phyloP scores from a whole-genome alignment of 2,329 filamentous ascomycete species.

The Hypoxylon sp. region DNA sequence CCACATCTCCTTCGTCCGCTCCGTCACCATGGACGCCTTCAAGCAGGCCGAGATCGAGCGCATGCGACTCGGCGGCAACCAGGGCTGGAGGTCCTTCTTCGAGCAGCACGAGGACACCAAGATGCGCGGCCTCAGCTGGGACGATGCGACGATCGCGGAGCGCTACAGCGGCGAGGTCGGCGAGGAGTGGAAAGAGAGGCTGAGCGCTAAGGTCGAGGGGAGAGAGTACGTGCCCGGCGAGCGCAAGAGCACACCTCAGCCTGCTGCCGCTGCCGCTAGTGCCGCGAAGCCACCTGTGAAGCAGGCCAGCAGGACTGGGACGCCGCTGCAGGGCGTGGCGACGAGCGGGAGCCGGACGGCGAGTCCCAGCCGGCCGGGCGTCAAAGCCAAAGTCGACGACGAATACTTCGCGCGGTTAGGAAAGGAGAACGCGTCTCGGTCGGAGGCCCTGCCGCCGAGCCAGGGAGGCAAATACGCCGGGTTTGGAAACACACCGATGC shows the following conservation, averaged over 20 bases:
- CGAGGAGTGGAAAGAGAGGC: conserved; percentile 94
- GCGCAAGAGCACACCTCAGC: conserved; percentile 64
- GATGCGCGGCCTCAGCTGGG: conserved; percentile 80
- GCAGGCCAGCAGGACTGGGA: conserved; percentile 56
- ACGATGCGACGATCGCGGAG: conserved; percentile 90
- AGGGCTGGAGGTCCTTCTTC: conserved; percentile 89
- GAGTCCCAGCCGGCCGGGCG: conserved; percentile 58
- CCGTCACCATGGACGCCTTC: conserved; percentile 99
- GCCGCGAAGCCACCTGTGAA: conserved; percentile 57
- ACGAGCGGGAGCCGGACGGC: conserved; percentile 58
- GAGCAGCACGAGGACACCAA: conserved; percentile 77
- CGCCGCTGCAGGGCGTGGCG: conserved; percentile 57
- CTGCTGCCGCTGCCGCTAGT: conserved; percentile 49
- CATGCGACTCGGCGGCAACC: conserved; percentile 94
- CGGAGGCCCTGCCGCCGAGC: conserved; percentile 82
- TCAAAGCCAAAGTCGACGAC: conserved; percentile 80
- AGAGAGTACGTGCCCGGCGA: conserved; percentile 85
- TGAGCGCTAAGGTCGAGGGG: conserved; percentile 90
- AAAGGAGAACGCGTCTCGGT: conserved; percentile 82
- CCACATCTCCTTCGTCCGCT: conserved; percentile 98
- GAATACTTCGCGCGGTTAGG: conserved; percentile 91
- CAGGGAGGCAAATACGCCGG: conserved; percentile 94
- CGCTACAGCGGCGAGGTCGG: conserved; percentile 90
- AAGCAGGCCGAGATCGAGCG: conserved; percentile 92
- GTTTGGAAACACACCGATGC: conserved; percentile 84